phyloP scores from a whole-genome alignment of 495 filamentous ascomycete species.

The Aspergillus funiculosus region DNA sequence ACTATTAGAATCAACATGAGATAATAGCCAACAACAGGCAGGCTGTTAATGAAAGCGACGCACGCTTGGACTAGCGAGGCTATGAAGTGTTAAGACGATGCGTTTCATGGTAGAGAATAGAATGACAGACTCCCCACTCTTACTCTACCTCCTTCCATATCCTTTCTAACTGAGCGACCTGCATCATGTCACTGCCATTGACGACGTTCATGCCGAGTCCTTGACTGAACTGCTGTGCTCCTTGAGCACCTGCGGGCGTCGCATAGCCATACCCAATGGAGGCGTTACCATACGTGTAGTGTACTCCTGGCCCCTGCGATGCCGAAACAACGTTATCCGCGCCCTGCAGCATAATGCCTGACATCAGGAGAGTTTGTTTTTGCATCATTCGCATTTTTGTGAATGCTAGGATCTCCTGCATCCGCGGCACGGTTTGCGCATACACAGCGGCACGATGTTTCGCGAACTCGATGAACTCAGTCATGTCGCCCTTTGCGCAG shows the following conservation, averaged over 20 bases:
- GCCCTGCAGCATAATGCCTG: not conserved
- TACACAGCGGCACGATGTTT: not conserved
- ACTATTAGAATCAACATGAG: too few species aligned
- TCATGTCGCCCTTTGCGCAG: not conserved
- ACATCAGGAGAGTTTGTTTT: not conserved
- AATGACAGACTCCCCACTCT: too few species aligned
- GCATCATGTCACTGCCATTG: not conserved
- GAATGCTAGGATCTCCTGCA: not conserved
- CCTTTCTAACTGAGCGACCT: not conserved
- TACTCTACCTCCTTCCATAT: conserved; percentile 1
- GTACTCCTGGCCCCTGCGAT: not conserved
- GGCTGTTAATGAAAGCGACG: too few species aligned
- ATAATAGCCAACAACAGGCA: too few species aligned
- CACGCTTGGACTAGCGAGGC: too few species aligned
- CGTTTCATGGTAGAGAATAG: too few species aligned
- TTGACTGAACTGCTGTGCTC: not conserved
- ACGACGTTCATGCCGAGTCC: not conserved
- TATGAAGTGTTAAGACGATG: too few species aligned
- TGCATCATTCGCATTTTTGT: not conserved
- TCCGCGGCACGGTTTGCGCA: not conserved
- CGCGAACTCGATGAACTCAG: not conserved
- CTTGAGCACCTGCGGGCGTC: not conserved
- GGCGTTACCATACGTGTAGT: not conserved
- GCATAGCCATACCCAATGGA: not conserved
- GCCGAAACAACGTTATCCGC: not conserved